These are phyloP conservation scores for Apostasia ramifera DNA, from an alignment of 106 monocot genomes.

Conservation along the genomic window DNA sequence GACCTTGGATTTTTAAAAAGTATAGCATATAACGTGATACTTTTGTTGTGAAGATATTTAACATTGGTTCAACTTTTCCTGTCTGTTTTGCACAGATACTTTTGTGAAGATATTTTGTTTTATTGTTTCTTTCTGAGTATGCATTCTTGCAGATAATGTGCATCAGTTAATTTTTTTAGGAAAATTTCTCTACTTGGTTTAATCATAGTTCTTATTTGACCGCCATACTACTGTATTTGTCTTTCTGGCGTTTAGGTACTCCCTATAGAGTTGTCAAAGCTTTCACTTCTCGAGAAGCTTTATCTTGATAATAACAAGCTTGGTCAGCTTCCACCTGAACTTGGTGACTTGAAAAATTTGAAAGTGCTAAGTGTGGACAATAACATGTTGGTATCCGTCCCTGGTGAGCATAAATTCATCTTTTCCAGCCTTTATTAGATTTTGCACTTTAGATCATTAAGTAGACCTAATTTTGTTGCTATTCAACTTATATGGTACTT, in stretches of 20 bases:
- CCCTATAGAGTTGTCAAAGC: slow-evolving; percentile 66
- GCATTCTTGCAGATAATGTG: too few relatives aligned
- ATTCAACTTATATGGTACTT: background rate
- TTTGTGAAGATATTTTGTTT: too few relatives aligned
- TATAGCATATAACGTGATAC: too few relatives aligned
- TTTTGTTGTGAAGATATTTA: too few relatives aligned
- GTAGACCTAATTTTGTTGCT: too few relatives aligned
- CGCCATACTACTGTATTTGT: background rate
- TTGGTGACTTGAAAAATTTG: slow-evolving; percentile 73
- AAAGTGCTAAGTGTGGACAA: slow-evolving; percentile 85
- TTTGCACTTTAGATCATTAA: background rate
- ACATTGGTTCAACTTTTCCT: too few relatives aligned
- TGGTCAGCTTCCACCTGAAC: slow-evolving; percentile 72
- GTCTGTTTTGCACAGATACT: too few relatives aligned
- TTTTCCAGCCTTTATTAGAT: background rate
- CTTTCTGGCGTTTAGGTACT: slow-evolving; percentile 42
- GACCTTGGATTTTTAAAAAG: background rate
- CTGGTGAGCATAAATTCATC: slow-evolving; percentile 44
- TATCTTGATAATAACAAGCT: slow-evolving; percentile 88
- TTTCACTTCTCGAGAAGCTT: slow-evolving; percentile 76
- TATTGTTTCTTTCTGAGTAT: too few relatives aligned
- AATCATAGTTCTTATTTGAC: background rate
- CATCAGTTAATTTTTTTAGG: too few relatives aligned
- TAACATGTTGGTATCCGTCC: slow-evolving; percentile 82
- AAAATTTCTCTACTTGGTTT: too few relatives aligned